These are phyloP conservation scores for Polyporus arcularius DNA, from an alignment of 768 basidiomycete genomes.

Conservation along the genomic window DNA sequence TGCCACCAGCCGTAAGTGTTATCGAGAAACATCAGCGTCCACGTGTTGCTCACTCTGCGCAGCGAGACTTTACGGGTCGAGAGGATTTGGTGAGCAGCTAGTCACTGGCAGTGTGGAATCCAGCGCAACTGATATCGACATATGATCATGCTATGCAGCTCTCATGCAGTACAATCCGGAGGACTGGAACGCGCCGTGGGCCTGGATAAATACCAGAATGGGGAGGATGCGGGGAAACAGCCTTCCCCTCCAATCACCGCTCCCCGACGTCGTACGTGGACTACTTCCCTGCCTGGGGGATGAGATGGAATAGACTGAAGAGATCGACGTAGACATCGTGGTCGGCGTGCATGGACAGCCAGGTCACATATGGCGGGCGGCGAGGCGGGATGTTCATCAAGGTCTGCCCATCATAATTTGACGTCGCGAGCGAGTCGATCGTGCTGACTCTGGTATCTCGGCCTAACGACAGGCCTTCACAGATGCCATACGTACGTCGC, in stretches of 20 bases:
- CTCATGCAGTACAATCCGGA: background rate
- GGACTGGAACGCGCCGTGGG: background rate
- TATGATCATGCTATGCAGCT: background rate
- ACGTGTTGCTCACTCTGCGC: too few relatives aligned
- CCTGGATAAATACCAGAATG: background rate
- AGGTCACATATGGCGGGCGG: slow-evolving; percentile 11
- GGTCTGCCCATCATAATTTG: slow-evolving; percentile 2
- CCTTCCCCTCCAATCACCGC: background rate
- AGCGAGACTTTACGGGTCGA: too few relatives aligned
- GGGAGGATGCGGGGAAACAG: background rate
- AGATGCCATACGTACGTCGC: slow-evolving; percentile 6
- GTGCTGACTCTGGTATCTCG: background rate
- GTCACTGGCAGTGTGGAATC: too few relatives aligned
- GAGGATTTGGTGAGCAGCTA: too few relatives aligned
- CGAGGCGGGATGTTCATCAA: slow-evolving; percentile 19
- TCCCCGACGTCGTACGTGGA: background rate
- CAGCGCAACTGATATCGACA: too few relatives aligned
- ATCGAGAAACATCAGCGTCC: too few relatives aligned
- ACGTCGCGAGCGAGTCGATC: background rate
- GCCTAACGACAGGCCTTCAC: slow-evolving; percentile 9
- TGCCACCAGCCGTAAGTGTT: too few relatives aligned
- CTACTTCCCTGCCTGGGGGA: background rate
- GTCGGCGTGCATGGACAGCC: slow-evolving; percentile 21
- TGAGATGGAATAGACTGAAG: too few relatives aligned
- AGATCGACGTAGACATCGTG: slow-evolving; percentile 14